A percentile compares a stretch with the other conserved stretches of the same genome.
These are phyloP conservation scores for Populus pruinosa DNA, from an alignment of 345 rosid species.

Conservation along the genomic window DNA sequence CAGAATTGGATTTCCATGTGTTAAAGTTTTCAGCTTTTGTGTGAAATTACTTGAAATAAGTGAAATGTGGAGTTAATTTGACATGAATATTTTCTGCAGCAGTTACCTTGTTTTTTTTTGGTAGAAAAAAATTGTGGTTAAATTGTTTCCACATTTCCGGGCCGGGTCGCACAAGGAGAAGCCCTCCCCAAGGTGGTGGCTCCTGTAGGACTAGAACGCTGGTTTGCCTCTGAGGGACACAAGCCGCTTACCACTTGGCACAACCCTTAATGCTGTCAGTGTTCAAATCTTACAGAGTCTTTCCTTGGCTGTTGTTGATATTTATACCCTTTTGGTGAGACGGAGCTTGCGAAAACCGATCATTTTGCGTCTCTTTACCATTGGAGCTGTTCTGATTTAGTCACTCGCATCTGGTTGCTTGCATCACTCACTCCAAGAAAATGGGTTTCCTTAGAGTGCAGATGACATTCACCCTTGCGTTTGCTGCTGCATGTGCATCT, in stretches of 20 bases:
- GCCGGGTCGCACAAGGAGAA: no score
- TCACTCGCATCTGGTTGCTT: no score
- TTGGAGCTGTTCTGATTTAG: slow-evolving; percentile 42
- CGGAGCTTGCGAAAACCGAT: slow-evolving; percentile 56
- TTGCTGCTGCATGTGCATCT: slow-evolving; percentile 79
- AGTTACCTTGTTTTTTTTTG: slow-evolving; percentile 59
- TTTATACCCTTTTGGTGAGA: slow-evolving; percentile 62
- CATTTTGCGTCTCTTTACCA: slow-evolving; percentile 47
- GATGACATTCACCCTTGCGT: slow-evolving; percentile 67
- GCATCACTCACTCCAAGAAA: slow-evolving; percentile 9
- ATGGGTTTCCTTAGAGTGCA: slow-evolving; percentile 25
- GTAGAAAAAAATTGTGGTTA: no score
- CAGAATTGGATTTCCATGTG: neutral
- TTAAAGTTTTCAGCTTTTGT: no score
- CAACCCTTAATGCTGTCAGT: slow-evolving; percentile 38
- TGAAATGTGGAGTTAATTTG: neutral
- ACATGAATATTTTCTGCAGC: slow-evolving; percentile 13
- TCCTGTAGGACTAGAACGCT: no score
- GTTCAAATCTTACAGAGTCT: slow-evolving; percentile 73
- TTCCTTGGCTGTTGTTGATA: slow-evolving; percentile 46
- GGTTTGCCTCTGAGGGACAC: no score
- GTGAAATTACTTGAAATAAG: neutral
- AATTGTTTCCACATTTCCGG: no score
- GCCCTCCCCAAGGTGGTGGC: no score
- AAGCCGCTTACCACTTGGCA: no score